Evolutionary conservation across 495 filamentous ascomycete genomes (phyloP).

Genomic region (Penicillium angulare): DNA sequence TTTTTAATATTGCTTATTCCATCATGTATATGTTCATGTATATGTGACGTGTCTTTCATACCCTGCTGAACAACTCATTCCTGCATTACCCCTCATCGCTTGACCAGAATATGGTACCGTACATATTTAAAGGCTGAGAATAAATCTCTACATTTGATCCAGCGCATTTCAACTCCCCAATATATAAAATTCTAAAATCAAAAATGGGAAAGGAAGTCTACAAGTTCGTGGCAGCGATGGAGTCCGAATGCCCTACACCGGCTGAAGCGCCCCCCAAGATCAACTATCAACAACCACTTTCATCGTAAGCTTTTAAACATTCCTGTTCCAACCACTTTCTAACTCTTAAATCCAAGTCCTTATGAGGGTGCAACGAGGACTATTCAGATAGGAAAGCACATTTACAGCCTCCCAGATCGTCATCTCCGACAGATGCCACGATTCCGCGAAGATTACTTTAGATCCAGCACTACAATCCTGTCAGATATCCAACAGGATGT

Average conservation of each 20-base stretch:
- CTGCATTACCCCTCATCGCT: not conserved
- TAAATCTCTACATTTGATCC: not conserved
- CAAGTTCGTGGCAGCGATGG: no score
- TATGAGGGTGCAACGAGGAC: not conserved
- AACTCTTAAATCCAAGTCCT: not conserved
- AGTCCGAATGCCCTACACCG: no score
- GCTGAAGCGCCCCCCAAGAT: not conserved
- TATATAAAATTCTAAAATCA: not conserved
- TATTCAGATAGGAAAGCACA: not conserved
- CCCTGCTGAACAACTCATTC: constrained; percentile 1
- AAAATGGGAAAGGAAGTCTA: not conserved
- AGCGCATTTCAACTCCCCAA: not conserved
- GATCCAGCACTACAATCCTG: not conserved
- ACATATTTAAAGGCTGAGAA: not conserved
- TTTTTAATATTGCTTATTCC: no score
- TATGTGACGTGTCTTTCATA: not conserved
- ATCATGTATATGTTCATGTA: no score
- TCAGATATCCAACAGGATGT: constrained; percentile 10
- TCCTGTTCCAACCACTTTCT: not conserved
- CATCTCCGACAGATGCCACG: not conserved
- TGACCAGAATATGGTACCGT: not conserved
- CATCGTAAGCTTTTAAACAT: not conserved
- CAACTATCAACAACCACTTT: not conserved
- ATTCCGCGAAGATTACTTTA: not conserved
- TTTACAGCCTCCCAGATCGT: not conserved